Conservation (phyloP, 257 asterid genomes). For the Solanum pinnatisectum region DNA sequence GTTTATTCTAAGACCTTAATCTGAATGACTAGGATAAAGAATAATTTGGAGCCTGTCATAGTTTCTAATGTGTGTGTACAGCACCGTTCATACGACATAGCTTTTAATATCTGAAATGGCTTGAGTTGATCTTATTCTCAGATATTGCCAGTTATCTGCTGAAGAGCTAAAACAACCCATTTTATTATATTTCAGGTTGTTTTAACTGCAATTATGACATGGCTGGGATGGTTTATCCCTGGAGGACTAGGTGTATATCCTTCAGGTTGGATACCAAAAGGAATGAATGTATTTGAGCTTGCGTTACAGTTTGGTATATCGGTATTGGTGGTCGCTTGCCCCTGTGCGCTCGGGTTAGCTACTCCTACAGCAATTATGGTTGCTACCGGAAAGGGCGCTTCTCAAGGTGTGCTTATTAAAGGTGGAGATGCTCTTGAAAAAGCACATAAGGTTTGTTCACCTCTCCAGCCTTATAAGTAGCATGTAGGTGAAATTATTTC, state of each 20-base stretch:
- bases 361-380: conserved; percentile 99
- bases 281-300: conserved; percentile 86
- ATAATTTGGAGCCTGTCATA: neutral
- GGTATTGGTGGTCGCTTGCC: conserved; percentile 94
- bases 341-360: conserved; percentile 96
- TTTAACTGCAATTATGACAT: conserved; percentile 57
- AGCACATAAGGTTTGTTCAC: conserved; percentile 71
- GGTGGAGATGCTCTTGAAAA: conserved; percentile 94
- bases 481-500: neutral
- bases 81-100: neutral
- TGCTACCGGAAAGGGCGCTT: conserved; percentile 97
- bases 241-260: conserved; percentile 68
- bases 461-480: neutral
- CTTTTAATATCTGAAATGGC: neutral
- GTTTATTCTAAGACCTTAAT: neutral
- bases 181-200: conserved; percentile 53
- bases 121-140: neutral
- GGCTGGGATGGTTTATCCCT: conserved; percentile 84
- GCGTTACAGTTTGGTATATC: conserved; percentile 92
- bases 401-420: conserved; percentile 89
- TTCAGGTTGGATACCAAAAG: conserved; percentile 67
- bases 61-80: neutral
- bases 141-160: neutral
- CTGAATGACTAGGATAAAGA: neutral
- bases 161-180: neutral